A percentile compares a stretch with the other conserved stretches of the same genome.
These are phyloP conservation scores for Cicer chorassanicum DNA, from an alignment of 306 rosid species.

Conservation along the genomic window DNA sequence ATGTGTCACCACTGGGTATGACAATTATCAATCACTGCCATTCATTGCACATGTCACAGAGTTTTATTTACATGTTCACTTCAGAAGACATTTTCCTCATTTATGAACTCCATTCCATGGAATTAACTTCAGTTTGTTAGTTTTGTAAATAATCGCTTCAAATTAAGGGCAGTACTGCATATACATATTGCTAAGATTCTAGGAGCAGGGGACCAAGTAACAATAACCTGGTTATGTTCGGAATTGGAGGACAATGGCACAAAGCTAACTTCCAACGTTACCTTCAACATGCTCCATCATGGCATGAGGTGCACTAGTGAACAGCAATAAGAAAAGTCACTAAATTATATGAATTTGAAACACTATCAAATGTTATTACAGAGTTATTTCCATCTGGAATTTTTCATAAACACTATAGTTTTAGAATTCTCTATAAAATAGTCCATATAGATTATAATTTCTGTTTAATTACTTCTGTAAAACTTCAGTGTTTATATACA, in stretches of 20 bases:
- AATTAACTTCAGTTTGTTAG: not conserved
- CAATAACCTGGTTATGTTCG: too few species aligned
- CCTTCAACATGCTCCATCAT: too few species aligned
- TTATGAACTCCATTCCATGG: not conserved
- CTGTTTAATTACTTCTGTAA: conserved; percentile 35
- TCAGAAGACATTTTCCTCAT: not conserved
- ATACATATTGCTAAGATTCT: not conserved
- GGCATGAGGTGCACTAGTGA: too few species aligned
- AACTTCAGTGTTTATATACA: conserved; percentile 36
- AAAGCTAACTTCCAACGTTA: too few species aligned
- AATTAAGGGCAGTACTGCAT: not conserved
- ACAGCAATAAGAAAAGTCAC: too few species aligned
- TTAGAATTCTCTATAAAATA: conserved; percentile 35
- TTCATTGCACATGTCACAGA: not conserved
- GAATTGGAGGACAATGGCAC: too few species aligned
- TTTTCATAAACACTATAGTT: not conserved
- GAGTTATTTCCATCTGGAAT: too few species aligned
- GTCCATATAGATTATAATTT: conserved; percentile 27
- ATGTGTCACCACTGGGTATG: not conserved
- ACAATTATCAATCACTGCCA: conserved; percentile 6
- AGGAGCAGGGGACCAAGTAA: too few species aligned
- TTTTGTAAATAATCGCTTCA: not conserved
- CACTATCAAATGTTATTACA: too few species aligned
- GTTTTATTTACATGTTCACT: not conserved
- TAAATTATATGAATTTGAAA: too few species aligned